Base-by-base conservation (phyloP, 176 grass and related monocot species). In the Miscanthus lutarioriparius region DNA sequence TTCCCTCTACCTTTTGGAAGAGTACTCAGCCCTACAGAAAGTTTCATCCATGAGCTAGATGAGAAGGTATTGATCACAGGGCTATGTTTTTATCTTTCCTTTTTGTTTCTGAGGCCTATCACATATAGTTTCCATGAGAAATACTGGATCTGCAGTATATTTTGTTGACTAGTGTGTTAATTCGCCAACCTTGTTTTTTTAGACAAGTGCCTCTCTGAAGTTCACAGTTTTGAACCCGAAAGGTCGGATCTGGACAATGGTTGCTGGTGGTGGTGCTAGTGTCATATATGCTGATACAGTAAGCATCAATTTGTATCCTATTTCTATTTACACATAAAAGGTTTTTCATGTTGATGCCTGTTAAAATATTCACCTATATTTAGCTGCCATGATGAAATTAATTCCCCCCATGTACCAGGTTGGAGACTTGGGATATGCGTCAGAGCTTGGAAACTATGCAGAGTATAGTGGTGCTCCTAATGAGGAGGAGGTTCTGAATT, bases 251-350 rank as follows among this genome's bases (percentile, higher is more conserved):
- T 97, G 95, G 92, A 97, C 92, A 59, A 97, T 97, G 95, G 92
- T 97, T 37, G 95, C 95, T 25, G 95, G 95, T 80, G 95, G 95
- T 48, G 95, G 95, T 87, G 95, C 95, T 35, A 97, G 95, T 82
- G 95, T 97, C 85, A 97, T 97, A 87, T 97, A 97, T 22, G 95
- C 92, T 73, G 95, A 97, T 75, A 97, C 95, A 5, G 95, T 97
- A 91, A 82, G 88, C 76, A 72, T 12, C 19, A 9, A 1, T 79
- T 59, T 16, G 39, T 71, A 43, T 45, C 44, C 82, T 35, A 40
- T 78, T 66, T 48, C 23, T 0, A 78, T 75, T 76, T 84, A 43
- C 17, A 73, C 22, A 85, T 14, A 38, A 25, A 7, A 22, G 53
- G 13, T 1, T 47, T 47, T 80, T 63, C 25, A 15, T 49, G 23